Percentiles rank a stretch among this genome's conserved stretches.
These are phyloP conservation scores for Stachybotrys chlorohalonatus DNA, from an alignment of 2,329 filamentous ascomycete genomes.

Conservation along the genomic window DNA sequence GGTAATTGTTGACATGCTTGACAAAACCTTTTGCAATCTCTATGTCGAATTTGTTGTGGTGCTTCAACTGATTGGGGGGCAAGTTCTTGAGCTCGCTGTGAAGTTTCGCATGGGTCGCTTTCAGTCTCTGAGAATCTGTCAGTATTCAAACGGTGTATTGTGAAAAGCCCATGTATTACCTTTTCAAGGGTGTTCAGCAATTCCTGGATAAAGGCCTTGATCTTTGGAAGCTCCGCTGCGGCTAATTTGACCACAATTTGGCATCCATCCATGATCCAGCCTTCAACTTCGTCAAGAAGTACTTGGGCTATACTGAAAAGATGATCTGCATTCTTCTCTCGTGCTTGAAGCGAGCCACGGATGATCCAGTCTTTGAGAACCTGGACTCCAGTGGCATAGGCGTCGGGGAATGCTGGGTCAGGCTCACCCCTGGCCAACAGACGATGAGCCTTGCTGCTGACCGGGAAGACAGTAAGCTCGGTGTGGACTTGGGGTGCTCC, in stretches of 20 bases:
- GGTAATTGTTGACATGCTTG: neutral
- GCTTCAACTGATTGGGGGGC: neutral
- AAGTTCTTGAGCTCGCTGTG: neutral
- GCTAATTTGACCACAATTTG: neutral
- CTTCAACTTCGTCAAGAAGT: slow-evolving; percentile 5
- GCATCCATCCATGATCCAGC: slow-evolving; percentile 1
- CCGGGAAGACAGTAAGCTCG: slow-evolving; percentile 3
- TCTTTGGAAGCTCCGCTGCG: neutral
- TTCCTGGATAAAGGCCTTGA: neutral
- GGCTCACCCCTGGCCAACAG: neutral
- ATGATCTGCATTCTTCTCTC: slow-evolving; percentile 3
- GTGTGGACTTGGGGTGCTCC: neutral
- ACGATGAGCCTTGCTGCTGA: slow-evolving; percentile 6
- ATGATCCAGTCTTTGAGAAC: slow-evolving; percentile 4
- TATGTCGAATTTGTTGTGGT: neutral
- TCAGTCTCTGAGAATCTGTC: neutral
- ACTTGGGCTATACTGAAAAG: slow-evolving; percentile 4
- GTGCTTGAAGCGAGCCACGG: slow-evolving; percentile 1
- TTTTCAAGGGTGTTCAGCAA: neutral
- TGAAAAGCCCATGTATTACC: neutral
- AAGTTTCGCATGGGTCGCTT: neutral
- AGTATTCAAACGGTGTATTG: neutral
- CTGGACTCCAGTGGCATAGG: slow-evolving; percentile 5
- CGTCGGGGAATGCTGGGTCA: slow-evolving; percentile 1
- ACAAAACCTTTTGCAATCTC: neutral